phyloP scores from a whole-genome alignment of 192 early-diverging fungal species.

The Mortierella alpina region DNA sequence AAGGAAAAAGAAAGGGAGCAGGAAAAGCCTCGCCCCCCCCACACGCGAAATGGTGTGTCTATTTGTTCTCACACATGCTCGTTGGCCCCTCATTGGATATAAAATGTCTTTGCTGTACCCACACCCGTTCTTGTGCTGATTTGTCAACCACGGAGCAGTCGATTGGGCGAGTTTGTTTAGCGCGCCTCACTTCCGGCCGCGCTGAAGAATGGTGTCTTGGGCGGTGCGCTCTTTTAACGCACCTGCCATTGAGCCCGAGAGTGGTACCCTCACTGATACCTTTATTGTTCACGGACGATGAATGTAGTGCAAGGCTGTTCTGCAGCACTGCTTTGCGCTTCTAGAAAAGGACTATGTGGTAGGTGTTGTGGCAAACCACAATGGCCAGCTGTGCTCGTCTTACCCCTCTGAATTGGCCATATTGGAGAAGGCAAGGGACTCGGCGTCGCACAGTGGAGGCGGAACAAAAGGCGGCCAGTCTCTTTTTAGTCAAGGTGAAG shows the following conservation, averaged over 20 bases:
- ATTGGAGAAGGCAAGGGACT: slow-evolving; percentile 24
- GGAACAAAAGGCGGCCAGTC: neutral
- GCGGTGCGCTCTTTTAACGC: too few species aligned
- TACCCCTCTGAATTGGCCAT: slow-evolving; percentile 50
- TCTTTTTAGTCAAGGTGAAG: neutral
- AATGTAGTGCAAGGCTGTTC: slow-evolving; percentile 42
- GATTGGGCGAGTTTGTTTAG: slow-evolving; percentile 5
- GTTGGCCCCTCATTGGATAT: too few species aligned
- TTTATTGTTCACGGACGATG: neutral
- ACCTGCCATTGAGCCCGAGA: neutral
- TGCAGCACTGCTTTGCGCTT: slow-evolving; percentile 44
- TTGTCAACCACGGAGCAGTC: neutral
- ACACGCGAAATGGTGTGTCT: too few species aligned
- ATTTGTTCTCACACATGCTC: too few species aligned
- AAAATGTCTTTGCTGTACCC: too few species aligned
- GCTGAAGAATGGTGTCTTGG: too few species aligned
- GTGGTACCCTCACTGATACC: too few species aligned
- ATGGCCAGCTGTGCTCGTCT: slow-evolving; percentile 46
- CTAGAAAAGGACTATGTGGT: slow-evolving; percentile 52
- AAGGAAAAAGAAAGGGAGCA: neutral
- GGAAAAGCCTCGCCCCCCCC: too few species aligned
- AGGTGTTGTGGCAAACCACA: slow-evolving; percentile 40
- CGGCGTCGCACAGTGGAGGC: neutral
- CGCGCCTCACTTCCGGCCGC: too few species aligned
- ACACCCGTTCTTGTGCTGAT: too few species aligned